Base-by-base conservation (phyloP, 257 asterid genomes). In the Lithospermum erythrorhizon region DNA sequence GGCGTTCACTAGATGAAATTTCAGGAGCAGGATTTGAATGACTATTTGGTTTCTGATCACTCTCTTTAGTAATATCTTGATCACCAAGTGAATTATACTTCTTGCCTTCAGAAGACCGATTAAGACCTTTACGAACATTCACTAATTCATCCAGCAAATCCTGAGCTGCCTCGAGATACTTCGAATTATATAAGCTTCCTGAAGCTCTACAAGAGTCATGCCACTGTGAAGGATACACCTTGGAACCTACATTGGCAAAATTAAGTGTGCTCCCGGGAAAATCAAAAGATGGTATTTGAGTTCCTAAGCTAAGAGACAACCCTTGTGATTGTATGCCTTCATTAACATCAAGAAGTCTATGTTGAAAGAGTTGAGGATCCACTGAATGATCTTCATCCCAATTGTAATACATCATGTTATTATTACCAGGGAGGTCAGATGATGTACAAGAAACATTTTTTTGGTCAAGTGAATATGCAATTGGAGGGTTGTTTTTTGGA, bases 241-340 rank as follows among this genome's bases (percentile, higher is more conserved):
- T 73, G 65, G 68, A 75, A 29, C 75, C 53, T 66, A 66, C 72
- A 32, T 72, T 61, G 25, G 78, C 61, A 58, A 61, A 48, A 8
- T 62, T 68, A 57, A 71, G 69, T 29, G 59, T 51, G 59, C 65
- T 52, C 57, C 77, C 79, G 11, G 22, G 58, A 21, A 68, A 61
- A 57, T 74, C 85, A 57, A 81, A 83, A 7, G 75, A 69, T 9
- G 68, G 74, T 55, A 74, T 79, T 65, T 74, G 83, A 59, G 79
- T 79, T 10, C 91, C 95, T 72, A 87, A 72, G 70, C 82, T 85
- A 61, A 87, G 89, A 60, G 87, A 85, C 25, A 87, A 67, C 48
- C 84, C 91, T 52, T 87, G 83, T 64, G 65, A 61, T 32, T 69
- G 81, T 60, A 70, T 70, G 60, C 65, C 67, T 68, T 70, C 61